Percentiles rank a stretch among this genome's conserved stretches.
phyloP scores from a whole-genome alignment of 2,329 filamentous ascomycete genomes.

The Domatiomyces globalis region DNA sequence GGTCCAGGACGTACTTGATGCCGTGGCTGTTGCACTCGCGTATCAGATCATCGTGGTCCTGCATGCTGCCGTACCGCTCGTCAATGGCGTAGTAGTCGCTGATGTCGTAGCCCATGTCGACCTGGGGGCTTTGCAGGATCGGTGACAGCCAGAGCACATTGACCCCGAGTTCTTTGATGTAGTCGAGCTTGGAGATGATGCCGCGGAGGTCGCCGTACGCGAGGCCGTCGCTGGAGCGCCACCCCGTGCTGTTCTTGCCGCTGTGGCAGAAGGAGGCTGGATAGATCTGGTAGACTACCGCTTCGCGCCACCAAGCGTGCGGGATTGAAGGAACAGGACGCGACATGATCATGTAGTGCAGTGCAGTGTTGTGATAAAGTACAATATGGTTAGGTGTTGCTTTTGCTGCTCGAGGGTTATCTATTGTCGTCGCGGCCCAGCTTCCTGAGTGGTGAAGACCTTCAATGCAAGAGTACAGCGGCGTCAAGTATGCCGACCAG shows the following conservation, averaged over 20 bases:
- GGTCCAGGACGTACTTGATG: conserved; percentile 55
- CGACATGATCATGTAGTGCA: background rate
- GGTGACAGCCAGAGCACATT: conserved; percentile 56
- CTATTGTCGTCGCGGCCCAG: no score
- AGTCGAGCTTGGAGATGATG: conserved; percentile 47
- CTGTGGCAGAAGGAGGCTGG: conserved; percentile 44
- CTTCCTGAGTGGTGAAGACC: no score
- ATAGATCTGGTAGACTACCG: conserved; percentile 48
- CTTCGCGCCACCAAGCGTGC: conserved; percentile 45
- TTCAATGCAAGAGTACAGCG: no score
- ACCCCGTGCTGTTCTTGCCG: conserved; percentile 35
- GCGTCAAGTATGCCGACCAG: no score
- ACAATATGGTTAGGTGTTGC: no score
- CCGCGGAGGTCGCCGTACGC: conserved; percentile 43
- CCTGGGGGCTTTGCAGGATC: conserved; percentile 49
- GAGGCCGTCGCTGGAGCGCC: conserved; percentile 35
- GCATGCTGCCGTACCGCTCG: conserved; percentile 46
- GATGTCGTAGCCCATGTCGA: conserved; percentile 60
- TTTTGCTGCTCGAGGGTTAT: no score
- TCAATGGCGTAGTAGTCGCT: conserved; percentile 50
- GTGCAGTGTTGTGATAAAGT: no score
- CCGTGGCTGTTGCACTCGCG: conserved; percentile 41
- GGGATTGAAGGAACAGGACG: background rate
- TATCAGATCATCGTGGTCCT: conserved; percentile 47
- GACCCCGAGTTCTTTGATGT: conserved; percentile 46